phyloP scores from a whole-genome alignment of 2,329 filamentous ascomycete species.

The Penicillium janthinellum region DNA sequence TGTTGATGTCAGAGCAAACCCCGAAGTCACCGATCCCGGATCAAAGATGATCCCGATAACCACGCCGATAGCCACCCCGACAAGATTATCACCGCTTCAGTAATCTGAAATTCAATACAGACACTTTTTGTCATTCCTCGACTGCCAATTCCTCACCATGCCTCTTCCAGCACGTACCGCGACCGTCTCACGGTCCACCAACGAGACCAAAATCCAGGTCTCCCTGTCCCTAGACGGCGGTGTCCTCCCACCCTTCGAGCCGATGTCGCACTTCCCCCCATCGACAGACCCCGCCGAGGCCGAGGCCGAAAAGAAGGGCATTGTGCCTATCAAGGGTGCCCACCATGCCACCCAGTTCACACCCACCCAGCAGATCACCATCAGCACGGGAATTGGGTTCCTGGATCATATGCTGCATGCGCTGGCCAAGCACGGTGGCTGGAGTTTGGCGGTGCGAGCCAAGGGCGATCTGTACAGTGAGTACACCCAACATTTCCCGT shows the following conservation, averaged over 20 bases:
- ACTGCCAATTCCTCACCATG: conserved; percentile 22
- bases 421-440: conserved; percentile 91
- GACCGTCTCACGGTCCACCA: conserved; percentile 83
- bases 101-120: not conserved
- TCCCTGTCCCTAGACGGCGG: conserved; percentile 93
- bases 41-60: conserved; percentile 25
- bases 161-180: conserved; percentile 67
- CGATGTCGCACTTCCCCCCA: conserved; percentile 59
- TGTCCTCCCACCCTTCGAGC: conserved; percentile 50
- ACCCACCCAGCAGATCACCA: conserved; percentile 78
- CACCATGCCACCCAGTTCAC: conserved; percentile 83
- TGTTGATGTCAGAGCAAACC: conserved; percentile 8
- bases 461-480: conserved; percentile 88
- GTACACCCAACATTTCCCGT: conserved; percentile 33
- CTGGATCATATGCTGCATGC: conserved; percentile 99
- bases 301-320: conserved; percentile 52
- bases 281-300: conserved; percentile 58
- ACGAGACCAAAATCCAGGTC: conserved; percentile 96
- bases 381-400: conserved; percentile 95
- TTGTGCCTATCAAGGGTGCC: conserved; percentile 48
- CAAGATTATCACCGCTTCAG: conserved; percentile 15
- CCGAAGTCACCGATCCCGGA: conserved; percentile 21
- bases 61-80: conserved; percentile 19
- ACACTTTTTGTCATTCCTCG: not conserved
- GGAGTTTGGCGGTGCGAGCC: conserved; percentile 82